phyloP scores from a whole-genome alignment of 1,284 basidiomycete species.

The Neonothopanus nambi region DNA sequence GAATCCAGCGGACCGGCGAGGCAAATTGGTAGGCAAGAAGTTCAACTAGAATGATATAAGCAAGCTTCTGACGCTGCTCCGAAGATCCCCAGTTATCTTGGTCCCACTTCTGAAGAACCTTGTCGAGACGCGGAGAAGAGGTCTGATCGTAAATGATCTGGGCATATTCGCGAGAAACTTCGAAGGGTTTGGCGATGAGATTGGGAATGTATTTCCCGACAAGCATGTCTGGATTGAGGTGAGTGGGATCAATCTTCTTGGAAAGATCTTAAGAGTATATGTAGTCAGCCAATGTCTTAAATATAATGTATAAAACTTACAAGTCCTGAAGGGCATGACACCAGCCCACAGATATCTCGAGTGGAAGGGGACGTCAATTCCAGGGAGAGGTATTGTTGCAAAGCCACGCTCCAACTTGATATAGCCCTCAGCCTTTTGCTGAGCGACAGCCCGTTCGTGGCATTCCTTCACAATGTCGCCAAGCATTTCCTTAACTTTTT shows the following conservation, averaged over 20 bases:
- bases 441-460: conserved; percentile 76
- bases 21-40: conserved; percentile 96
- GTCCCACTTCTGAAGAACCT: conserved; percentile 93
- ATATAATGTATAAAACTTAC: conserved; percentile 46
- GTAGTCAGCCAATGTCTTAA: not conserved
- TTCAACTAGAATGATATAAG: conserved; percentile 95
- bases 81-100: conserved; percentile 84
- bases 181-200: conserved; percentile 93
- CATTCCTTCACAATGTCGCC: conserved; percentile 88
- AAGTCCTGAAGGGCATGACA: conserved; percentile 94
- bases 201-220: conserved; percentile 97
- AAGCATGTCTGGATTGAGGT: conserved; percentile 91
- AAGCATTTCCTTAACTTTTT: conserved; percentile 92
- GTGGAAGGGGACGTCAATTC: conserved; percentile 99
- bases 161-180: conserved; percentile 87
- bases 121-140: conserved; percentile 89
- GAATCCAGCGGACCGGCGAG: conserved; percentile 97
- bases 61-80: conserved; percentile 88
- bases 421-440: conserved; percentile 82
- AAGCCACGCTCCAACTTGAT: conserved; percentile 96
- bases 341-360: conserved; percentile 98
- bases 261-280: conserved; percentile 71
- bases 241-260: conserved; percentile 93
- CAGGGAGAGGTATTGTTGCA: conserved; percentile 93
- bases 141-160: conserved; percentile 96